Conservation (phyloP, 2,329 filamentous ascomycete genomes). For the Diplocarpon rosae region DNA sequence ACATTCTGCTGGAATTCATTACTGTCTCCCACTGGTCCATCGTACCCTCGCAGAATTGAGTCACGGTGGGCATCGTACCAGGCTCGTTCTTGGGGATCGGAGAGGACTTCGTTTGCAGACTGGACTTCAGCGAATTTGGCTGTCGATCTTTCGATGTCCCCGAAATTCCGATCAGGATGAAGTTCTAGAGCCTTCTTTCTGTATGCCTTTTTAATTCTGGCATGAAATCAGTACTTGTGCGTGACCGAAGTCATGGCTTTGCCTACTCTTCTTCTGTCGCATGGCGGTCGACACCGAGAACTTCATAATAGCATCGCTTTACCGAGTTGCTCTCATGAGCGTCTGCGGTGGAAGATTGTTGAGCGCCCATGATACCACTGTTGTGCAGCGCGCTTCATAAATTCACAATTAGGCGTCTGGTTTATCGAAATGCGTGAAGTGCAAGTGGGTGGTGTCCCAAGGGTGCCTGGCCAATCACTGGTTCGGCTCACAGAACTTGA, state of each 20-base stretch:
- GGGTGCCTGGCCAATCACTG: too few relatives aligned
- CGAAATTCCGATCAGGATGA: conserved; percentile 88
- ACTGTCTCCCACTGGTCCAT: conserved; percentile 32
- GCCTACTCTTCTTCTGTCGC: conserved; percentile 72
- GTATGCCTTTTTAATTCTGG: conserved; percentile 86
- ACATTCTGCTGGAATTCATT: conserved; percentile 50
- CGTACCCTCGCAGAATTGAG: conserved; percentile 55
- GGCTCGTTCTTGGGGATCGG: conserved; percentile 85
- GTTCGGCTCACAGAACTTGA: too few relatives aligned
- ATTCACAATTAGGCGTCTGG: not conserved
- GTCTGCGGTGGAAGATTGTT: conserved; percentile 18
- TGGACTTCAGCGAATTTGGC: conserved; percentile 83
- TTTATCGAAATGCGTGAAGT: not conserved
- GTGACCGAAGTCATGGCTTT: not conserved
- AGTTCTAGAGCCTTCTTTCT: conserved; percentile 81
- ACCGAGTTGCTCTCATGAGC: conserved; percentile 5
- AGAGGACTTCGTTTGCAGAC: conserved; percentile 89
- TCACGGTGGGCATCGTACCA: conserved; percentile 97
- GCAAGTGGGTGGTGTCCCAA: not conserved
- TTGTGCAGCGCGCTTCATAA: not conserved
- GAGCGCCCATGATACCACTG: conserved; percentile 18
- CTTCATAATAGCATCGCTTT: conserved; percentile 77
- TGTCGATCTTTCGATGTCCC: conserved; percentile 74
- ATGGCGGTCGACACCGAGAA: conserved; percentile 60
- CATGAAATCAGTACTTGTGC: conserved; percentile 7